Percentiles rank a stretch among this genome's conserved stretches.
Conservation (phyloP, 768 basidiomycete species). For the Podaxis sp. region DNA sequence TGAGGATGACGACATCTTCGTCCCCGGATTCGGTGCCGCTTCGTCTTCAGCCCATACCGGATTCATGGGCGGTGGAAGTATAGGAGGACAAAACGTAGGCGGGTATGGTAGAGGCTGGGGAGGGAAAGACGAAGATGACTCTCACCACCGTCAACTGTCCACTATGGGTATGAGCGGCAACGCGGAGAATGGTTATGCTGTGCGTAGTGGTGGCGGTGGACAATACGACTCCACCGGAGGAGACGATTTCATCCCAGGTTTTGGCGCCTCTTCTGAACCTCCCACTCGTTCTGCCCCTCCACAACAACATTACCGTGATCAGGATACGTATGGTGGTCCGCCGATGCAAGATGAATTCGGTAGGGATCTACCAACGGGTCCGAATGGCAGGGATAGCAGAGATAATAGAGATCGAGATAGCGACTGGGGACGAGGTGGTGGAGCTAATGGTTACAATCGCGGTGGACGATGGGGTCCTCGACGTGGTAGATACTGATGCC, state of each 20-base stretch:
- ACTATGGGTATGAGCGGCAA: neutral
- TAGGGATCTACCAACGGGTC: conserved; percentile 10
- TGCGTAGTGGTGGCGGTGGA: neutral
- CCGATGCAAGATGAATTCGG: conserved; percentile 11
- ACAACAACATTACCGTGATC: conserved; percentile 8
- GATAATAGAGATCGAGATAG: conserved; percentile 14
- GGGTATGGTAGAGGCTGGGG: conserved; percentile 10
- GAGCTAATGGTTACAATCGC: conserved; percentile 10
- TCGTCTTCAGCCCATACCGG: conserved; percentile 30
- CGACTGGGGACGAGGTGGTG: conserved; percentile 15
- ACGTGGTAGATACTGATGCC: conserved; percentile 7
- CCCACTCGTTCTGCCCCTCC: conserved; percentile 1
- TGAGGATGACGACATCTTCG: conserved; percentile 59
- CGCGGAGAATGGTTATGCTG: conserved; percentile 4
- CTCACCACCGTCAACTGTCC: conserved; percentile 4
- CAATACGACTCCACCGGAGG: neutral
- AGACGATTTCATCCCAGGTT: conserved; percentile 15
- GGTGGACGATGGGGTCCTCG: conserved; percentile 12
- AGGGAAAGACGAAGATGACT: conserved; percentile 10
- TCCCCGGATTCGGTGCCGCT: conserved; percentile 68
- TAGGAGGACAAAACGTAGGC: conserved; percentile 22
- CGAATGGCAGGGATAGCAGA: conserved; percentile 12
- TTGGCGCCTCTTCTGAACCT: conserved; percentile 8
- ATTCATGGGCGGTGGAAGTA: conserved; percentile 29
- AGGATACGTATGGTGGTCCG: neutral